Conservation (phyloP, 176 grass and related monocot genomes). For the Oryza longistaminata region DNA sequence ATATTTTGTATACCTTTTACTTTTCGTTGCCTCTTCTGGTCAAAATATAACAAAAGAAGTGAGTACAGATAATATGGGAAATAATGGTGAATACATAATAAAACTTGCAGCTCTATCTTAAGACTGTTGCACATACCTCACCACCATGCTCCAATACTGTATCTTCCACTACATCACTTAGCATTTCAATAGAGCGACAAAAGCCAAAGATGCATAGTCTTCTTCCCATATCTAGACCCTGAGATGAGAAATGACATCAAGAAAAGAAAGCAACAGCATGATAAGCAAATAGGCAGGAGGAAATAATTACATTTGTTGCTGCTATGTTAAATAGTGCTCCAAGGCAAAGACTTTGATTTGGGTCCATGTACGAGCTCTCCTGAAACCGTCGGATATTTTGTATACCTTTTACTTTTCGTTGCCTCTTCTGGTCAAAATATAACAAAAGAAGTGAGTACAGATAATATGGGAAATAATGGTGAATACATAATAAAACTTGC, state of each 20-base stretch:
- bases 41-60: conserved; percentile 29
- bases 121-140: conserved; percentile 76
- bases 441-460: background rate
- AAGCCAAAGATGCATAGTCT: conserved; percentile 96
- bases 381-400: conserved; percentile 58
- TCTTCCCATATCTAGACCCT: conserved; percentile 93
- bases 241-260: conserved; percentile 25
- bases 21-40: conserved; percentile 75
- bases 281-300: background rate
- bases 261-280: conserved; percentile 21
- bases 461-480: conserved; percentile 5
- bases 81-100: background rate
- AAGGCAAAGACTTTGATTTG: conserved; percentile 86
- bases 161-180: conserved; percentile 94
- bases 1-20: conserved; percentile 39
- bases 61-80: background rate
- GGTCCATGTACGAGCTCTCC: conserved; percentile 95
- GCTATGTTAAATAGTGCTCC: conserved; percentile 97
- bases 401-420: conserved; percentile 52
- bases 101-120: background rate
- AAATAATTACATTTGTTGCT: conserved; percentile 78
- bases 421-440: conserved; percentile 63
- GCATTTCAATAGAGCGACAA: conserved; percentile 95
- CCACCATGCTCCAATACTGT: conserved; percentile 93
- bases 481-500: background rate